phyloP scores from a whole-genome alignment of 2,329 filamentous ascomycete genomes.

The Drechmeria coniospora region DNA sequence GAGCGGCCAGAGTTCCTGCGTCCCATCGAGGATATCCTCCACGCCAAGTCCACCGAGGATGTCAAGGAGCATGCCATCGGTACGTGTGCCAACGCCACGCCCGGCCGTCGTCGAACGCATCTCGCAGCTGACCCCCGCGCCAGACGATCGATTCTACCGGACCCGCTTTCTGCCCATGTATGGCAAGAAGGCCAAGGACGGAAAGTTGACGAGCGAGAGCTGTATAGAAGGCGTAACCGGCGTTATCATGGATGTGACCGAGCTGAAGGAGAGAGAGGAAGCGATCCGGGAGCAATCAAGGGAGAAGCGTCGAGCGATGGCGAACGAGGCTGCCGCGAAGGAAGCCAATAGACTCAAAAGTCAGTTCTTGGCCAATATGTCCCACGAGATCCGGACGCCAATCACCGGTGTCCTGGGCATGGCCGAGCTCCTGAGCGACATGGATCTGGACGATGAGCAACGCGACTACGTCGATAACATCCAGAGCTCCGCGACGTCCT shows the following conservation, averaged over 20 bases:
- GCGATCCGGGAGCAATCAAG: conserved; percentile 48
- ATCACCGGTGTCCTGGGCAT: conserved; percentile 72
- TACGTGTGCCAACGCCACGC: too few relatives aligned
- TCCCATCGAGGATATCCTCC: conserved; percentile 48
- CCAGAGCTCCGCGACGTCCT: conserved; percentile 61
- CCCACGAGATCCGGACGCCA: conserved; percentile 64
- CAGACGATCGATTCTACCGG: conserved; percentile 50
- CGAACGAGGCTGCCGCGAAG: conserved; percentile 64
- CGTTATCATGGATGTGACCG: conserved; percentile 67
- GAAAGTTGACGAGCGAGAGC: conserved; percentile 26
- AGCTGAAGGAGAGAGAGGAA: conserved; percentile 48
- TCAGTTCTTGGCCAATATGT: conserved; percentile 69
- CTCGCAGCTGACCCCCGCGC: conserved; percentile 3
- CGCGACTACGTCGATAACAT: conserved; percentile 65
- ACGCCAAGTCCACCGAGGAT: conserved; percentile 43
- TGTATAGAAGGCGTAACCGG: conserved; percentile 59
- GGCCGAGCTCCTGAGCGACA: conserved; percentile 59
- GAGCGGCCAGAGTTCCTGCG: conserved; percentile 34
- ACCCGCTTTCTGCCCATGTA: conserved; percentile 55
- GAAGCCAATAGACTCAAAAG: conserved; percentile 69
- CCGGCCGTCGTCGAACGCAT: too few relatives aligned
- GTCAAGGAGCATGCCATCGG: conserved; percentile 47
- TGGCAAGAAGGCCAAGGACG: conserved; percentile 37
- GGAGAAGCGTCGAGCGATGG: conserved; percentile 55
- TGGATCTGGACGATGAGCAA: conserved; percentile 52